Percentiles rank a stretch among this genome's conserved stretches.
Evolutionary conservation across 176 grass and related monocot species (phyloP).

Genomic region (Bolboschoenus planiculmis): DNA sequence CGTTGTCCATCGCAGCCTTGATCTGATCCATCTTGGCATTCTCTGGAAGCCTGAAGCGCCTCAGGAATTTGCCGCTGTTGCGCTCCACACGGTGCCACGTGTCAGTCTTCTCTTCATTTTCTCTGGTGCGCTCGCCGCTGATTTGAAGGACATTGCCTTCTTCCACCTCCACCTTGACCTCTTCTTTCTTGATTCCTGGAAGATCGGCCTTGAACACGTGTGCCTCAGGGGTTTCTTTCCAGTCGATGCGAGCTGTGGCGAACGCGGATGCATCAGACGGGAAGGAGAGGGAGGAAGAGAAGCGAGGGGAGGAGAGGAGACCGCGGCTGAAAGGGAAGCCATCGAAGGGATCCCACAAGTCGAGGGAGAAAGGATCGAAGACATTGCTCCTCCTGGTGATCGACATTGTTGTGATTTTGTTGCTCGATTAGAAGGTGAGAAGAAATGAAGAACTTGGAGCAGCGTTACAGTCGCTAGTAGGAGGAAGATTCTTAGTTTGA

Average conservation of each 20-base stretch:
- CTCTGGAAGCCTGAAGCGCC: constrained; percentile 11
- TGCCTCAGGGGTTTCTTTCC: background rate
- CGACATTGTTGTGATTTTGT: too few species aligned
- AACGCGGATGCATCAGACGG: too few species aligned
- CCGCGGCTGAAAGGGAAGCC: background rate
- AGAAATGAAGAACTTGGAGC: too few species aligned
- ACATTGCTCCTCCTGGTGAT: background rate
- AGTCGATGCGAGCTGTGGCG: too few species aligned
- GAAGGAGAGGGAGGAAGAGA: background rate
- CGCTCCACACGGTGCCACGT: background rate
- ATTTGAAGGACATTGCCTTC: background rate
- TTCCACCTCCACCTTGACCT: background rate
- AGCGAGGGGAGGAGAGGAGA: background rate
- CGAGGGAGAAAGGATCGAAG: background rate
- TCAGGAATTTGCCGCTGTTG: background rate
- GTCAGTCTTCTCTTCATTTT: background rate
- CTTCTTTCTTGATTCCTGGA: background rate
- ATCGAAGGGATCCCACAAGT: background rate
- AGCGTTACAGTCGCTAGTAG: too few species aligned
- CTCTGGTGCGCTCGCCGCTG: background rate
- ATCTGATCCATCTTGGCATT: constrained; percentile 3
- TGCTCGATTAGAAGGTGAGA: too few species aligned
- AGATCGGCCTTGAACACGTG: background rate
- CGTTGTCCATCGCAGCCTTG: constrained; percentile 3
- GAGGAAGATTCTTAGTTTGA: too few species aligned